Conservation (phyloP, 179 eudicot species). For the Silene vulgaris region DNA sequence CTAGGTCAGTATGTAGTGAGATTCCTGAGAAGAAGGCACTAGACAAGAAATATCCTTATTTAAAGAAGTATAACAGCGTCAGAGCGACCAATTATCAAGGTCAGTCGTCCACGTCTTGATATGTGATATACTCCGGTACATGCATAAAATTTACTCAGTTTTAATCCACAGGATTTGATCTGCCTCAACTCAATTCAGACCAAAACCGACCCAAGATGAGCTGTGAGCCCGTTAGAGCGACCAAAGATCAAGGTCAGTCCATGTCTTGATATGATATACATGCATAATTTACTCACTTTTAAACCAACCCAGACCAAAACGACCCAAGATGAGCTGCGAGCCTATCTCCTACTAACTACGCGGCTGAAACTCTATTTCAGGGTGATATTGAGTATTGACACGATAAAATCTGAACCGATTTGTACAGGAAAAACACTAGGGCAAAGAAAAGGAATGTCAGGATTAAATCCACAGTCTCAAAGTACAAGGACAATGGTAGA, state of each 20-base stretch:
- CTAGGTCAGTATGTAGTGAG: constrained; percentile 21
- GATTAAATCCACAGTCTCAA: constrained; percentile 12
- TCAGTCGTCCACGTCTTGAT: constrained; percentile 15
- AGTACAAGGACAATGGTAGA: constrained; percentile 15
- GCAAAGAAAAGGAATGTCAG: constrained; percentile 22
- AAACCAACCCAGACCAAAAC: background rate
- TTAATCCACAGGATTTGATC: background rate
- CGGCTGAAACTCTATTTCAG: too few relatives aligned
- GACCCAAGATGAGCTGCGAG: too few relatives aligned
- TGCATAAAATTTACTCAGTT: background rate
- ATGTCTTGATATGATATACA: background rate
- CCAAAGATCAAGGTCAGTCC: constrained; percentile 35
- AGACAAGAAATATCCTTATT: constrained; percentile 24
- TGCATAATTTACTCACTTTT: background rate
- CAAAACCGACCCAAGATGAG: too few relatives aligned
- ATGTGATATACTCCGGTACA: background rate
- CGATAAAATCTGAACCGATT: background rate
- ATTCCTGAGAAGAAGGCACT: constrained; percentile 25
- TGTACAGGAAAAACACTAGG: constrained; percentile 31
- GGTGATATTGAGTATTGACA: background rate
- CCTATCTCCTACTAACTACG: background rate
- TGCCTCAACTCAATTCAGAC: too few relatives aligned
- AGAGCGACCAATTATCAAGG: constrained; percentile 31
- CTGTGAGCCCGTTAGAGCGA: constrained; percentile 10
- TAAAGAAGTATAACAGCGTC: constrained; percentile 25